phyloP scores from a whole-genome alignment of 2,329 filamentous ascomycete genomes.

The Trichoderma koningiopsis region DNA sequence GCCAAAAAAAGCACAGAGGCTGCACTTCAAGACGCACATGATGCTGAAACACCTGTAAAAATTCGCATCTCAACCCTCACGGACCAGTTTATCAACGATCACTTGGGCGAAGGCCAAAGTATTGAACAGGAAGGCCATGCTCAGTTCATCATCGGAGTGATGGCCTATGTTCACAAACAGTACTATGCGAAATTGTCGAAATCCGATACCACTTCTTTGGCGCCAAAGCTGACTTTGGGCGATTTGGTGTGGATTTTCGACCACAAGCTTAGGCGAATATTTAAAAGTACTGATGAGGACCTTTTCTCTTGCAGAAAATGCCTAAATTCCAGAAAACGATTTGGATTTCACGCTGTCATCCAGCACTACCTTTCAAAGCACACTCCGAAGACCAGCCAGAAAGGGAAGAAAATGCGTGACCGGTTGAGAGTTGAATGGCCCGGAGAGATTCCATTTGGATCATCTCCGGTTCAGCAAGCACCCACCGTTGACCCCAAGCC shows the following conservation, averaged over 20 bases:
- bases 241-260: slow-evolving; percentile 89
- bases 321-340: slow-evolving; percentile 69
- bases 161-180: slow-evolving; percentile 66
- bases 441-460: slow-evolving; percentile 69
- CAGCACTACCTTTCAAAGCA: slow-evolving; percentile 86
- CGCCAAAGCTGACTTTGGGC: slow-evolving; percentile 69
- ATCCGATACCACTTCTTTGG: slow-evolving; percentile 52
- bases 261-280: slow-evolving; percentile 70
- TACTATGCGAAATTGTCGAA: slow-evolving; percentile 65
- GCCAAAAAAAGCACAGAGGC: slow-evolving; percentile 48
- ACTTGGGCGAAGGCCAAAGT: slow-evolving; percentile 65
- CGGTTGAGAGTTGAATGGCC: slow-evolving; percentile 86
- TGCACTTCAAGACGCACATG: slow-evolving; percentile 70
- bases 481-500: not conserved
- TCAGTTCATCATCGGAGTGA: slow-evolving; percentile 70
- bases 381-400: slow-evolving; percentile 38
- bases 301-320: slow-evolving; percentile 76
- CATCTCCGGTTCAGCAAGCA: slow-evolving; percentile 31
- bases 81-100: slow-evolving; percentile 67
- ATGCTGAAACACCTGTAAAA: slow-evolving; percentile 67
- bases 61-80: slow-evolving; percentile 66
- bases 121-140: slow-evolving; percentile 65
- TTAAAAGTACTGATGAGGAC: slow-evolving; percentile 67
- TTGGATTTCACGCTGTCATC: slow-evolving; percentile 75
- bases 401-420: slow-evolving; percentile 69